Evolutionary conservation across 1,284 basidiomycete genomes (phyloP).

Genomic region (Termitomyces sp.): DNA sequence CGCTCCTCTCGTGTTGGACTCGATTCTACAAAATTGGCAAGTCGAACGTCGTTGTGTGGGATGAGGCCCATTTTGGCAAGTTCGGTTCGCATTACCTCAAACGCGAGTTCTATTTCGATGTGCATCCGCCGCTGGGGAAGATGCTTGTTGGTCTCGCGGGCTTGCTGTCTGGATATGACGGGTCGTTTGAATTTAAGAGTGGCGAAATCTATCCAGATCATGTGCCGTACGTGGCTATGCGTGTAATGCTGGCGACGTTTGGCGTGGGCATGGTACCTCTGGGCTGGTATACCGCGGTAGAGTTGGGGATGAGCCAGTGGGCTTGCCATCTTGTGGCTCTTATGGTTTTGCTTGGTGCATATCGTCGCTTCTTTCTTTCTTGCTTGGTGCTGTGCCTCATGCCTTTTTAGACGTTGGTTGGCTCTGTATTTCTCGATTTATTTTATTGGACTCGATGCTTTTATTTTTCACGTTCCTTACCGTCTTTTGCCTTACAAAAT

Average conservation of each 20-base stretch:
- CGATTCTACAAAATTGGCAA: constrained; percentile 94
- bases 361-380: not conserved
- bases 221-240: constrained; percentile 93
- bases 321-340: constrained; percentile 89
- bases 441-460: constrained; percentile 96
- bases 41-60: constrained; percentile 89
- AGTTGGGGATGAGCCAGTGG: constrained; percentile 87
- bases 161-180: constrained; percentile 87
- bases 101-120: constrained; percentile 93
- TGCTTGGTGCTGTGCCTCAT: not conserved
- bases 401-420: constrained; percentile 81
- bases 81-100: constrained; percentile 96
- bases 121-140: constrained; percentile 98
- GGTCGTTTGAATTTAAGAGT: constrained; percentile 92
- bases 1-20: constrained; percentile 89
- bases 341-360: constrained; percentile 87
- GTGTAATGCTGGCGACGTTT: constrained; percentile 90
- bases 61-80: constrained; percentile 98
- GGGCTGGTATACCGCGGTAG: constrained; percentile 95
- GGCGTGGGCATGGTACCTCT: constrained; percentile 95
- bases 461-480: constrained; percentile 98
- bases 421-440: constrained; percentile 95
- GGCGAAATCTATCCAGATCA: constrained; percentile 80
- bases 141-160: constrained; percentile 97
- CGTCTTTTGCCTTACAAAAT: constrained; percentile 92